Evolutionary conservation across 2,329 filamentous ascomycete species (phyloP).

Genomic region (Calonectria hongkongensis): DNA sequence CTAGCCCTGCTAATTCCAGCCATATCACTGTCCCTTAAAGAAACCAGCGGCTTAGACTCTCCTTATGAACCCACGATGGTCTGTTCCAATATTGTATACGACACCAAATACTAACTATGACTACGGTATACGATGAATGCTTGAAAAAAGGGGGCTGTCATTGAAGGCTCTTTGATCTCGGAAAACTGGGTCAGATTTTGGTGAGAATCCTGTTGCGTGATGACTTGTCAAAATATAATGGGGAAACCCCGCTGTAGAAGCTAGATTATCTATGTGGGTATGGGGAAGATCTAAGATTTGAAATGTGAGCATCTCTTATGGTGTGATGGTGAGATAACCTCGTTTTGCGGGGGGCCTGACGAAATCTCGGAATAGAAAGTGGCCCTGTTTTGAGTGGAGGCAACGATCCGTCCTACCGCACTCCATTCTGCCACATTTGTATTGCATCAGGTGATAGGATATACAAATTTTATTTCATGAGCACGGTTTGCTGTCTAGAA

Average conservation of each 20-base stretch:
- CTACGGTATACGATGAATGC: too few relatives aligned
- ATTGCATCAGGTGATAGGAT: not conserved
- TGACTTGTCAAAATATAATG: slow-evolving; percentile 39
- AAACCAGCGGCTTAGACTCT: too few relatives aligned
- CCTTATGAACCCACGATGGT: too few relatives aligned
- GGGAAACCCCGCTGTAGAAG: slow-evolving; percentile 43
- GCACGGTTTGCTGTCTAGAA: not conserved
- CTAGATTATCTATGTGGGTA: slow-evolving; percentile 39
- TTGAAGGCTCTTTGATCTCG: too few relatives aligned
- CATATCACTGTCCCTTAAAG: too few relatives aligned
- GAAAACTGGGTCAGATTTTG: too few relatives aligned
- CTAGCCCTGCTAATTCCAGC: too few relatives aligned
- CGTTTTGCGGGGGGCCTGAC: not conserved
- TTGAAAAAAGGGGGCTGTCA: too few relatives aligned
- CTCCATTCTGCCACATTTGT: not conserved
- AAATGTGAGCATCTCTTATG: slow-evolving; percentile 39
- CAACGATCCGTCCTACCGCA: not conserved
- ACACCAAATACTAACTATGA: too few relatives aligned
- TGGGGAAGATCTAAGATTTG: slow-evolving; percentile 34
- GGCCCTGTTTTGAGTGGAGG: not conserved
- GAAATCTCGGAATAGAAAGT: not conserved
- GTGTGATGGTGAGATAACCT: slow-evolving; percentile 10
- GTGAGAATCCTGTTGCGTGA: not conserved
- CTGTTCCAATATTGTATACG: too few relatives aligned
- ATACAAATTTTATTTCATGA: not conserved